phyloP scores from a whole-genome alignment of 2,329 filamentous ascomycete genomes.

The Seiridium cupressi region DNA sequence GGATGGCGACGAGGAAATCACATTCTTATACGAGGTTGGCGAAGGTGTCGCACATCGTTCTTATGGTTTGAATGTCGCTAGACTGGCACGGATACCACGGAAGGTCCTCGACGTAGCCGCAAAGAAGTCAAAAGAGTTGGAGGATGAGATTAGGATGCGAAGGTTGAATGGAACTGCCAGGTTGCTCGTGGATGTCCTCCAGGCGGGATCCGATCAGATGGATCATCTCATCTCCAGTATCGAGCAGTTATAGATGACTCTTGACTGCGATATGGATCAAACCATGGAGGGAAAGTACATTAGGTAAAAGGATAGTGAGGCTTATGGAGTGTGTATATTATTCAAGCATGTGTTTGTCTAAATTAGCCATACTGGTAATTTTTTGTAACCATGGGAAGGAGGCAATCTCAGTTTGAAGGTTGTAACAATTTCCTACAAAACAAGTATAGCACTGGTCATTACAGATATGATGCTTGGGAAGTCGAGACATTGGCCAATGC shows the following conservation, averaged over 20 bases:
- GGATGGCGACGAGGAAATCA: conserved; percentile 72
- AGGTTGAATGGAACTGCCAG: conserved; percentile 52
- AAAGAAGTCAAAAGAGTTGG: conserved; percentile 77
- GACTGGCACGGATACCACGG: conserved; percentile 77
- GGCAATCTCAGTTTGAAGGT: no score
- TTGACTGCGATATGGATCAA: neutral
- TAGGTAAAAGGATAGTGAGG: no score
- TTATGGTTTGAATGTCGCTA: conserved; percentile 91
- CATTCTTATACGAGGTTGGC: conserved; percentile 89
- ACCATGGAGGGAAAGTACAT: no score
- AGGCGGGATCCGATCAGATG: conserved; percentile 38
- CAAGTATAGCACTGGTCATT: no score
- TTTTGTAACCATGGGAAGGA: no score
- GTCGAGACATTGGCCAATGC: no score
- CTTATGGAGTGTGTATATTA: no score
- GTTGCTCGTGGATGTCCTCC: conserved; percentile 41
- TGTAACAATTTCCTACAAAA: no score
- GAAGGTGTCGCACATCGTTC: conserved; percentile 91
- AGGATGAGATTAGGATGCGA: conserved; percentile 66
- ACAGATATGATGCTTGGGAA: no score
- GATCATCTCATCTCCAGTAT: conserved; percentile 54
- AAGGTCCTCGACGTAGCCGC: conserved; percentile 76
- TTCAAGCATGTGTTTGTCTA: no score
- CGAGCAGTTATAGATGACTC: conserved; percentile 51
- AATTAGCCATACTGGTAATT: no score